Percentiles rank a stretch among this genome's conserved stretches.
These are phyloP conservation scores for Angophora floribunda DNA, from an alignment of 345 rosid genomes.

Conservation along the genomic window DNA sequence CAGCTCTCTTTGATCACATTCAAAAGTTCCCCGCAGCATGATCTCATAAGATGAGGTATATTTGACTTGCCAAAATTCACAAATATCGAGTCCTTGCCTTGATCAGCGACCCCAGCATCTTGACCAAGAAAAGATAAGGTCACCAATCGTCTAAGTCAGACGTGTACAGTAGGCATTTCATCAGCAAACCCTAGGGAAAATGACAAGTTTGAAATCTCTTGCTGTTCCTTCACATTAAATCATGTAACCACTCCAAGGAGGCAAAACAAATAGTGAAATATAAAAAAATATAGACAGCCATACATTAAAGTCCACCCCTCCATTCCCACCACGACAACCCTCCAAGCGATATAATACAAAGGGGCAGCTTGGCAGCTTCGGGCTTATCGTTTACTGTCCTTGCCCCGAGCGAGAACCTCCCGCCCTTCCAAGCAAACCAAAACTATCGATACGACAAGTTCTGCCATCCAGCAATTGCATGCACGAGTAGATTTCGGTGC, in stretches of 20 bases:
- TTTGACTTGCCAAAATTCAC: neutral
- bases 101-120: neutral
- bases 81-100: neutral
- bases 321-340: neutral
- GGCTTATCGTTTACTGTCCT: neutral
- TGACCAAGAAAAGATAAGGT: neutral
- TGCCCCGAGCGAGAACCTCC: neutral
- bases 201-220: slow-evolving; percentile 6
- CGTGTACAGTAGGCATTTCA: neutral
- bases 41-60: neutral
- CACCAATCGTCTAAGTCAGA: neutral
- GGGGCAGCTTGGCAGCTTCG: neutral
- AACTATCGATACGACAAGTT: neutral
- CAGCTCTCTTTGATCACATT: neutral
- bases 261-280: neutral
- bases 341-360: neutral
- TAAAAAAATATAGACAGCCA: neutral
- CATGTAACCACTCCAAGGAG: slow-evolving; percentile 8
- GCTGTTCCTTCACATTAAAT: slow-evolving; percentile 12
- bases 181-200: neutral
- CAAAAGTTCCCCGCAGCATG: neutral
- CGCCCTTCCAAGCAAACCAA: neutral
- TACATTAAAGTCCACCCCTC: neutral
- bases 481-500: neutral
- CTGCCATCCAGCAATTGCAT: neutral